Percentiles rank a stretch among this genome's conserved stretches.
phyloP scores from a whole-genome alignment of 257 asterid genomes.

The Asclepias syriaca region DNA sequence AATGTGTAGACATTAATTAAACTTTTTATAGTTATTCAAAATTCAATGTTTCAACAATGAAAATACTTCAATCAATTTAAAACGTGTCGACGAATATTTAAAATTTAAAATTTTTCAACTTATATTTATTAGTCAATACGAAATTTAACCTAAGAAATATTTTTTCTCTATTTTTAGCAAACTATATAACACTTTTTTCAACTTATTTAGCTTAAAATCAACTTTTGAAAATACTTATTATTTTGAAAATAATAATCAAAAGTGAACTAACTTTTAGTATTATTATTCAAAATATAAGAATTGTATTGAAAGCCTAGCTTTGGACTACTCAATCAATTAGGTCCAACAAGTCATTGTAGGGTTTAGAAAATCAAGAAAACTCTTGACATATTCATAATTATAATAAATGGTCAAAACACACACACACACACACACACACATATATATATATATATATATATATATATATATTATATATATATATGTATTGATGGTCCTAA shows the following conservation, averaged over 20 bases:
- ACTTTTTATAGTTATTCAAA: no score
- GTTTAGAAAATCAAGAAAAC: neutral
- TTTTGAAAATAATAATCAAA: neutral
- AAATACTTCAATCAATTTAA: no score
- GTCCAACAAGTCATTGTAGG: constrained; percentile 6
- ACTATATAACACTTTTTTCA: neutral
- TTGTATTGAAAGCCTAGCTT: constrained; percentile 11
- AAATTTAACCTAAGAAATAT: no score
- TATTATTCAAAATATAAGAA: neutral
- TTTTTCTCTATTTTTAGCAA: neutral
- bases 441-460: no score
- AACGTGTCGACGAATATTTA: neutral
- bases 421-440: no score
- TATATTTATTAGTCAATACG: neutral
- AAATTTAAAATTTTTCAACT: neutral
- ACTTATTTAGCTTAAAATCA: neutral
- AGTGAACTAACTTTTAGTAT: neutral
- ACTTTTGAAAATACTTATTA: no score
- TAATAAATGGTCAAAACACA: no score
- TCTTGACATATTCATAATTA: no score
- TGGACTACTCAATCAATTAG: neutral
- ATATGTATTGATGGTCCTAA: no score
- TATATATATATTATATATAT: no score
- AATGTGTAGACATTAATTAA: no score
- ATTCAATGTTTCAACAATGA: neutral